Base-by-base conservation (phyloP, 1,284 basidiomycete species). In the Singerocomus rubriflavus region DNA sequence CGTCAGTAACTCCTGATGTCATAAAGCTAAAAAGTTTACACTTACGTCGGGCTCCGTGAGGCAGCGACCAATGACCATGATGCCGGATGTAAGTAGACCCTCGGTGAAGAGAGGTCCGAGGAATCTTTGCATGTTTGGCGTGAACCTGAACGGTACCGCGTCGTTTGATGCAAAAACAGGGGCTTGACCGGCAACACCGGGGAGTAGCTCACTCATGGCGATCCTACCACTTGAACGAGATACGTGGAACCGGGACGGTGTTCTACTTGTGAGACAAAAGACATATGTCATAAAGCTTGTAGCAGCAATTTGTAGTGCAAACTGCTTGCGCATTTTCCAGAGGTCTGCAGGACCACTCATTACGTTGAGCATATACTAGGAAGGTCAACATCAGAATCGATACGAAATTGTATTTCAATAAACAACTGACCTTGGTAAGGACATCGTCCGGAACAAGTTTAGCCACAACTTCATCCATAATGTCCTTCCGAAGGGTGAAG, bases 311-410 rank as follows among this genome's bases (percentile, higher is more conserved):
- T 99, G 95, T 38, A 90, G 72, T 10, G 95, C 88, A 70, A 99
- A 98, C 69, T 98, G 93, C 74, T 98, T 99, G 56, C 97, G 85
- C 84, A 98, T 93, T 55, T 92, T 81, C 95, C 96, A 99, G 6
- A 99, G 78, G 60, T 97, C 93, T 52, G 84, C 83, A 2, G 96
- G 85, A 5, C 81, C 81, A 27, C 79, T 74, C 91, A 98, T 97
- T 25, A 88, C 88, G 44, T 82, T 82, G 39, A 85, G 79, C 85
- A 99, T 91, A 68, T 93, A 99, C 90, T 97, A 63, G 12, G 48
- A 58, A n/a, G 35, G 17, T 48, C 29, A 57, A 35, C 49, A 16
- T 55, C 16, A 3, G 32, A 52, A 35, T 36, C 42, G 33, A 40
- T 36, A 17, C 21, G 21, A 29, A 40, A 1, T 8, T 35, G 5